Base-by-base conservation (phyloP, 805 yeast species). In the Candida nonsorbophila region DNA sequence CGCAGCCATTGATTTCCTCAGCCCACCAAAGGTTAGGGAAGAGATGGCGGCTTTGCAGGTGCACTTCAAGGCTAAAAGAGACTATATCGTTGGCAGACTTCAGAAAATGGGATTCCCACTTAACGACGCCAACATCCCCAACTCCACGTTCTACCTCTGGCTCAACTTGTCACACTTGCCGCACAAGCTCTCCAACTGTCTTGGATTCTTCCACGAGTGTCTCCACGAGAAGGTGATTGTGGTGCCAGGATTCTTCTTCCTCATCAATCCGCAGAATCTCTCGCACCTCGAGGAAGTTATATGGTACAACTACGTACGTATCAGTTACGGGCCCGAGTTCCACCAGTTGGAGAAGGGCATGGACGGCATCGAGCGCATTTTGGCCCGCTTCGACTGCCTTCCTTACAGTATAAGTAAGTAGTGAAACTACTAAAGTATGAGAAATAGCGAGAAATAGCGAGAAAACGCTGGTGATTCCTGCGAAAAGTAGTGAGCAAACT, bases 151-250 rank as follows among this genome's bases (percentile, higher is more conserved):
- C 42, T 74, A 74, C 44, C 53, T 74, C 22, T 74, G 81, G 81
- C 62, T 74, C 29, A 76, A 74, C 40, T 56, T 74, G 23, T 55
- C 67, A 12, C 75, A 69, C 37, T 60, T 74, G 23, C 79, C 79
- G 1, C 72, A 73, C 1, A 74, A 74, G 47, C 52, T 74, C 29
- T 58, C 71, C 26, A 74, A 74, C 43, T 71, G 79, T 44, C 58
- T 74, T 23, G 80, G 81, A 0, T 74, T 74, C 42, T 74, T 74
- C 66, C 81, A 74, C 45, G 81, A 74, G 48, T 72, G 77, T 36
- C 53, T 74, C 24, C 79, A 73, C 42, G 78, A 74, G 40, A 67
- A 67, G 41, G 77, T 73, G 8, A 74, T 74, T 44, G 68, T 71
- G 18, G 81, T 74, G 12, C 81, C 81, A 3, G 81, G 81, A 2